These are phyloP conservation scores for Ramalina peruviana DNA, from an alignment of 495 filamentous ascomycete species.

Conservation along the genomic window DNA sequence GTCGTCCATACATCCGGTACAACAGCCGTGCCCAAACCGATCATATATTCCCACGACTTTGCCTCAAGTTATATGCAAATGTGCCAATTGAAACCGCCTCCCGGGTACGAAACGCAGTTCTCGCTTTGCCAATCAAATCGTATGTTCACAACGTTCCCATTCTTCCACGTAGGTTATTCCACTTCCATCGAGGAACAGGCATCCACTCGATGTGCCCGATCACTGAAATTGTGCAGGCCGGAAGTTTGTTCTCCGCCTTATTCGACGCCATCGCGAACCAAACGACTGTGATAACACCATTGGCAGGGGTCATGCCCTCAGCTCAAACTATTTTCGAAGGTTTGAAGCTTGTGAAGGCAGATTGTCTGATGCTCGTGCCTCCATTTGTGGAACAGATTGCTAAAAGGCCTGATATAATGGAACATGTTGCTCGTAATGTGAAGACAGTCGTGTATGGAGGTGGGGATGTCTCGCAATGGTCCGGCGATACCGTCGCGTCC, in stretches of 20 bases:
- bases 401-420: conserved; percentile 19
- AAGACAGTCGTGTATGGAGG: conserved; percentile 21
- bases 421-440: conserved; percentile 20
- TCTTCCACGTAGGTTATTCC: conserved; percentile 23
- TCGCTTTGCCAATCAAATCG: conserved; percentile 16
- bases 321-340: conserved; percentile 18
- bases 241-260: conserved; percentile 15
- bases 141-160: conserved; percentile 21
- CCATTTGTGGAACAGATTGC: conserved; percentile 22
- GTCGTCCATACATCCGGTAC: conserved; percentile 31
- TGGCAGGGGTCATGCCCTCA: conserved; percentile 17
- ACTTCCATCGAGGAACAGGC: not conserved
- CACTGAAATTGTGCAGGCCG: conserved; percentile 15
- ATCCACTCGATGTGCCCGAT: no score
- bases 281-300: conserved; percentile 18
- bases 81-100: conserved; percentile 5
- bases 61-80: conserved; percentile 12
- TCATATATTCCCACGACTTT: conserved; percentile 21
- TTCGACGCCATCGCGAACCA: conserved; percentile 17
- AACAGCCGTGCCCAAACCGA: conserved; percentile 27
- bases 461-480: conserved; percentile 18
- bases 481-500: conserved; percentile 21
- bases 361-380: conserved; percentile 10
- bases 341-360: not conserved
- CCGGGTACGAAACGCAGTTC: conserved; percentile 18